Percentiles rank a stretch among this genome's conserved stretches.
phyloP scores from a whole-genome alignment of 2,329 filamentous ascomycete species.

The Hansfordia pulvinata region DNA sequence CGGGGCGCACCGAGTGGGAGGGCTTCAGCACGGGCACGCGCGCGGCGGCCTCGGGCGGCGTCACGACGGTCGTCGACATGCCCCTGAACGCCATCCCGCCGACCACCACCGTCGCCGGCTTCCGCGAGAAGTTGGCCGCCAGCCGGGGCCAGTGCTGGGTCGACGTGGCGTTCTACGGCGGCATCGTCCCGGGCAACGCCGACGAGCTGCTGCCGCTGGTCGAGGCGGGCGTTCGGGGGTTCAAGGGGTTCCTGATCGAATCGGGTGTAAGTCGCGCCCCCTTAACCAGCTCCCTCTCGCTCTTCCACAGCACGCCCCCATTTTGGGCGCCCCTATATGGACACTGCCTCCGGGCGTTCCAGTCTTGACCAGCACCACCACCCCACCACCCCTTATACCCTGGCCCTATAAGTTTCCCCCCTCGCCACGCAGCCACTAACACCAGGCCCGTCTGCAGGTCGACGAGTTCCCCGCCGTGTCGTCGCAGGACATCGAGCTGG shows the following conservation, averaged over 20 bases:
- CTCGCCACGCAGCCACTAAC: no score
- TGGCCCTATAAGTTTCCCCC: no score
- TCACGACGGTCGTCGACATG: constrained; percentile 97
- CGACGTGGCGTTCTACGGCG: constrained; percentile 96
- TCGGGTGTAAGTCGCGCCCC: constrained; percentile 59
- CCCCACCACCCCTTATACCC: no score
- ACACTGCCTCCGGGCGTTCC: no score
- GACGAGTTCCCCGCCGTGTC: constrained; percentile 94
- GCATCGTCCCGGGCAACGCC: constrained; percentile 82
- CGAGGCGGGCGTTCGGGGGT: constrained; percentile 76
- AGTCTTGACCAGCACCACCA: no score
- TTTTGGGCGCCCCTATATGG: no score
- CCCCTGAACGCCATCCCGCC: constrained; percentile 93
- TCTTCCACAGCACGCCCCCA: no score
- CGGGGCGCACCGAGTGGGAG: constrained; percentile 94
- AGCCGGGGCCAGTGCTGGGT: constrained; percentile 89
- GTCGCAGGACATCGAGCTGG: constrained; percentile 61
- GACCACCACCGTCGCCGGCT: constrained; percentile 73
- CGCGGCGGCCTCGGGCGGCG: constrained; percentile 87
- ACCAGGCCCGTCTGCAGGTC: constrained; percentile 45
- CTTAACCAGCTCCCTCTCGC: no score
- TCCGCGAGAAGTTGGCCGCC: constrained; percentile 76
- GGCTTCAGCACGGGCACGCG: constrained; percentile 91
- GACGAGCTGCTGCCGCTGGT: constrained; percentile 68
- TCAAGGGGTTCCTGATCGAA: constrained; percentile 96